These are phyloP conservation scores for Schizonepeta tenuifolia DNA, from an alignment of 257 asterid genomes.

Conservation along the genomic window DNA sequence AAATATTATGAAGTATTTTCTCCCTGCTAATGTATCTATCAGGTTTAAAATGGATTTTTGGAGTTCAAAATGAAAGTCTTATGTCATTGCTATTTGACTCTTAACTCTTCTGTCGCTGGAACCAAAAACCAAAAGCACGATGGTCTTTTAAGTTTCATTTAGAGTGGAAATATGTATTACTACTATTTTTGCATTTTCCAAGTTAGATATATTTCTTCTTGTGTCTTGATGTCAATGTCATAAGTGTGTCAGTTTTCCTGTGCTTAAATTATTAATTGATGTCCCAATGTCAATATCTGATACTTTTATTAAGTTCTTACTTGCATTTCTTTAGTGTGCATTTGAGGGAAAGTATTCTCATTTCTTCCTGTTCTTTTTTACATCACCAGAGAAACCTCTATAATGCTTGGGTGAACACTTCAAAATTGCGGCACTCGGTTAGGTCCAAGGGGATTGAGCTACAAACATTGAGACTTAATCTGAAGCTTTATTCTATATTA, in stretches of 20 bases:
- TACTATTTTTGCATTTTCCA: neutral
- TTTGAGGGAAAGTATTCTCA: conserved; percentile 27
- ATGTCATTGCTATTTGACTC: neutral
- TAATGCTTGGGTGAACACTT: conserved; percentile 68
- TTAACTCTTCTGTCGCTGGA: neutral
- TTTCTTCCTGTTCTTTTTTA: conserved; percentile 21
- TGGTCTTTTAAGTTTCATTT: conserved; percentile 20
- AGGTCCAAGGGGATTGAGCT: conserved; percentile 64
- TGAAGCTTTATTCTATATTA: conserved; percentile 66
- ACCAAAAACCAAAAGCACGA: neutral
- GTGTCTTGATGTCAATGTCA: conserved; percentile 2
- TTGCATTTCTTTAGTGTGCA: conserved; percentile 10
- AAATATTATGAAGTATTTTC: neutral
- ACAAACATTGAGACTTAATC: conserved; percentile 53
- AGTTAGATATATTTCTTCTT: neutral
- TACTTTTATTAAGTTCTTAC: neutral
- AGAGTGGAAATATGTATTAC: neutral
- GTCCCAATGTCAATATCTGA: conserved; percentile 5
- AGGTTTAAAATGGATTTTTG: neutral
- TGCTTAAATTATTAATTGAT: neutral
- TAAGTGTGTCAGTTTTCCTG: neutral
- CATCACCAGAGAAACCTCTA: conserved; percentile 70
- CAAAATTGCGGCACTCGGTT: conserved; percentile 66
- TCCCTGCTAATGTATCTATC: neutral
- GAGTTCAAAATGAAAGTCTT: neutral